A percentile compares a stretch with the other conserved stretches of the same genome.
Evolutionary conservation across 1,284 basidiomycete genomes (phyloP).

Genomic region (Ustilago hordei): DNA sequence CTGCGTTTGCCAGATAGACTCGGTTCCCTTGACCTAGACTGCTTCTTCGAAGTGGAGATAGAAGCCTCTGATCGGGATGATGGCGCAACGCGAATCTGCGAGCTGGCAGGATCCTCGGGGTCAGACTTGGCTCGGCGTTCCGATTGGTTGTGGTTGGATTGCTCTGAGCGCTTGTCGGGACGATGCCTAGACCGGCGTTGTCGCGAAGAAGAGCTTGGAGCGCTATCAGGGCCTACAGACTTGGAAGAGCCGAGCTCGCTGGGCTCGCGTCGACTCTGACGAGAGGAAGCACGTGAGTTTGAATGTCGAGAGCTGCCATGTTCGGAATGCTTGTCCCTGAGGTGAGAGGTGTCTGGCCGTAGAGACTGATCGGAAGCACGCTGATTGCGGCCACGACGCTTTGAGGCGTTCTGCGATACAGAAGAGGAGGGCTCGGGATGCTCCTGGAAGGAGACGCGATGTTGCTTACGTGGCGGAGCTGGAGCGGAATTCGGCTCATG

Average conservation of each 20-base stretch:
- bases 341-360: slow-evolving; percentile 18
- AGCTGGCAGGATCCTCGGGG: not conserved
- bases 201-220: slow-evolving; percentile 28
- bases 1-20: slow-evolving; percentile 26
- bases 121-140: slow-evolving; percentile 17
- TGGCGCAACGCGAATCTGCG: slow-evolving; percentile 13
- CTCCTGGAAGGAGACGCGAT: slow-evolving; percentile 50
- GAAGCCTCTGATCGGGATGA: slow-evolving; percentile 26
- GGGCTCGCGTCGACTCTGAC: slow-evolving; percentile 38
- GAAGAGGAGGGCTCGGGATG: slow-evolving; percentile 18
- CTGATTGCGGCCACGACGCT: slow-evolving; percentile 29
- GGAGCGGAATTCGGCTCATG: slow-evolving; percentile 7
- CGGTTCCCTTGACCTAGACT: slow-evolving; percentile 21
- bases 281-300: slow-evolving; percentile 38
- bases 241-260: slow-evolving; percentile 39
- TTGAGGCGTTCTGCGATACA: slow-evolving; percentile 9
- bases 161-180: slow-evolving; percentile 28
- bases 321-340: slow-evolving; percentile 30
- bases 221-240: slow-evolving; percentile 22
- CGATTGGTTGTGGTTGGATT: slow-evolving; percentile 9
- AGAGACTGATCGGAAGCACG: slow-evolving; percentile 19
- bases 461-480: slow-evolving; percentile 31
- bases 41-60: slow-evolving; percentile 25
- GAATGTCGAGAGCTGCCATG: slow-evolving; percentile 31
- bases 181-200: slow-evolving; percentile 22